Evolutionary conservation across 1,284 basidiomycete species (phyloP).

Genomic region (Macrocybe sp.): DNA sequence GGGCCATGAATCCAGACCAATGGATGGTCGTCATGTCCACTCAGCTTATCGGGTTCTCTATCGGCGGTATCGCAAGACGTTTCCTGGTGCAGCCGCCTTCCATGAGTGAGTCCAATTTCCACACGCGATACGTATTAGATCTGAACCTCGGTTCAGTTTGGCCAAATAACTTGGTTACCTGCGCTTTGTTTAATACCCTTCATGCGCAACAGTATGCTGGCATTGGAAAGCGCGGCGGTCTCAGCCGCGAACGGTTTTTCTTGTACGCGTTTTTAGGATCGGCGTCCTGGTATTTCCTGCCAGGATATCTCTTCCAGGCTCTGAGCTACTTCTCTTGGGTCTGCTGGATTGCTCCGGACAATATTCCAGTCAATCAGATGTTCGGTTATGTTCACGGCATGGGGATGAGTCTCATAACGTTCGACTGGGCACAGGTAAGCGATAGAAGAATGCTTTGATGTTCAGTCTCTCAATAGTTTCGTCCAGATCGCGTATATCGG

Average conservation of each 20-base stretch:
- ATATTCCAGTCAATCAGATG: constrained; percentile 63
- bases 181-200: constrained; percentile 80
- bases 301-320: constrained; percentile 71
- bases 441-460: neutral
- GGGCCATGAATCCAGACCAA: constrained; percentile 41
- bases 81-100: constrained; percentile 86
- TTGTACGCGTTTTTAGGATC: constrained; percentile 54
- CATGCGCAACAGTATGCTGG: constrained; percentile 62
- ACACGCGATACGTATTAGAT: neutral
- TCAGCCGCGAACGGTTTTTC: constrained; percentile 78
- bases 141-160: constrained; percentile 49
- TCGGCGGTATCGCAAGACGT: constrained; percentile 76
- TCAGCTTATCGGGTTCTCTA: constrained; percentile 83
- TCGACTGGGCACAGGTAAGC: constrained; percentile 68
- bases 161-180: constrained; percentile 80
- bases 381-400: constrained; percentile 79
- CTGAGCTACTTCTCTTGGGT: constrained; percentile 69
- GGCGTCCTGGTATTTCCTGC: constrained; percentile 65
- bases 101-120: constrained; percentile 65
- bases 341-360: constrained; percentile 58
- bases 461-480: neutral
- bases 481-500: constrained; percentile 48
- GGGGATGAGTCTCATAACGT: constrained; percentile 72
- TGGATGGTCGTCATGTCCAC: constrained; percentile 82
- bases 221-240: constrained; percentile 56